phyloP scores from a whole-genome alignment of 305 asterid genomes.

The Fraxinus platypoda region DNA sequence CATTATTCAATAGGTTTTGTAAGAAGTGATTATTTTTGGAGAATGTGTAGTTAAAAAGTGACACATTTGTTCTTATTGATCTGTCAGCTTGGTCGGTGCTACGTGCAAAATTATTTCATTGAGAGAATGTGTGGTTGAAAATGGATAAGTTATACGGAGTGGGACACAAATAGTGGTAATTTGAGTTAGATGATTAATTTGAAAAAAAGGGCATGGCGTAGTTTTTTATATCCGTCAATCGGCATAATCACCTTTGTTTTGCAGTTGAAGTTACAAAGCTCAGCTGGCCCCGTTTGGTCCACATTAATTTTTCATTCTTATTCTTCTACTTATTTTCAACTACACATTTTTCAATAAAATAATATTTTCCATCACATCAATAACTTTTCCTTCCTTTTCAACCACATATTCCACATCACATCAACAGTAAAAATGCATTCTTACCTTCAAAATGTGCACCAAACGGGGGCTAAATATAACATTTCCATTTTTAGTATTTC shows the following conservation, averaged over 20 bases:
- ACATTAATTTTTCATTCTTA: too few relatives aligned
- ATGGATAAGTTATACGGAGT: neutral
- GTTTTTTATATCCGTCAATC: neutral
- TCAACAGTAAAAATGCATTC: too few relatives aligned
- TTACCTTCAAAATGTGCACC: too few relatives aligned
- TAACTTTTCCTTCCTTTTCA: too few relatives aligned
- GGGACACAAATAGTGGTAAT: neutral
- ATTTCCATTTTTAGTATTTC: too few relatives aligned
- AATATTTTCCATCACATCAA: too few relatives aligned
- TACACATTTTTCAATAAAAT: too few relatives aligned
- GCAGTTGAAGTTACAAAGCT: neutral
- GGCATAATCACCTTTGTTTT: neutral
- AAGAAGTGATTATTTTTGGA: neutral
- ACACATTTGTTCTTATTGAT: too few relatives aligned
- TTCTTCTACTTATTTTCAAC: too few relatives aligned
- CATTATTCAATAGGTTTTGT: neutral
- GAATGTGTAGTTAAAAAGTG: neutral
- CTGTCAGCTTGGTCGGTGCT: neutral
- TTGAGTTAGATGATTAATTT: neutral
- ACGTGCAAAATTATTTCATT: neutral
- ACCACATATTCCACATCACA: too few relatives aligned
- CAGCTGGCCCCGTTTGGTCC: too few relatives aligned
- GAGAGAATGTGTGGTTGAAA: neutral
- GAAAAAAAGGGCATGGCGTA: neutral
- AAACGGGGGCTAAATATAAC: too few relatives aligned